phyloP scores from a whole-genome alignment of 78 protist genomes.

The Capsaspora owczarzaki region DNA sequence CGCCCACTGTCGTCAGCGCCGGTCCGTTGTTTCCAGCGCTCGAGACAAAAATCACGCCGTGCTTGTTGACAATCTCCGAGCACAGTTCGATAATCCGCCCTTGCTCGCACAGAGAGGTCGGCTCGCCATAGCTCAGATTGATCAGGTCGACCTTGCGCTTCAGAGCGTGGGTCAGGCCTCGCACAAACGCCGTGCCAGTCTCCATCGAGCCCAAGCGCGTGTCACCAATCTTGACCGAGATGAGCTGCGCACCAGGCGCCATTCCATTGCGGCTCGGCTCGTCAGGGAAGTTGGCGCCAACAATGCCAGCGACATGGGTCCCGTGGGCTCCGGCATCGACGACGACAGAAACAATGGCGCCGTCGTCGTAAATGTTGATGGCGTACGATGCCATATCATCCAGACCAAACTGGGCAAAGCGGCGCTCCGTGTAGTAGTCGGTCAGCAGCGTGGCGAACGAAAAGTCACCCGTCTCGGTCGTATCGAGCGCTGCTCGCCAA shows the following conservation, averaged over 20 bases:
- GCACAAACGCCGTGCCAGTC: slow-evolving; percentile 42
- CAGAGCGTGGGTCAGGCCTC: slow-evolving; percentile 39
- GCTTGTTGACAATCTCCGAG: slow-evolving; percentile 12
- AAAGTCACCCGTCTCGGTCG: slow-evolving; percentile 26
- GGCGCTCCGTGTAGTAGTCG: neutral
- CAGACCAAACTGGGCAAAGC: slow-evolving; percentile 7
- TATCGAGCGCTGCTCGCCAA: slow-evolving; percentile 36
- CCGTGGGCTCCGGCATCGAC: slow-evolving; percentile 54
- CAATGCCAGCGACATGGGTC: slow-evolving; percentile 70
- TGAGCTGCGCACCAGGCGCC: slow-evolving; percentile 65
- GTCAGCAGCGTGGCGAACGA: neutral
- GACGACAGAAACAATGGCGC: slow-evolving; percentile 35
- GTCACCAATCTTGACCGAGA: slow-evolving; percentile 65
- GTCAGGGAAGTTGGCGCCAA: slow-evolving; percentile 49
- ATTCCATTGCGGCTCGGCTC: slow-evolving; percentile 49
- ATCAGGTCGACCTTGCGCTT: slow-evolving; percentile 28
- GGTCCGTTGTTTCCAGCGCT: slow-evolving; percentile 58
- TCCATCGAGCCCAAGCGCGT: slow-evolving; percentile 47
- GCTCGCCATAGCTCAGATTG: slow-evolving; percentile 64
- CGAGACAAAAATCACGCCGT: slow-evolving; percentile 26
- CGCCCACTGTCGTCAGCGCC: slow-evolving; percentile 45
- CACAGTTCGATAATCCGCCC: slow-evolving; percentile 25
- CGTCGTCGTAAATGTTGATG: slow-evolving; percentile 48
- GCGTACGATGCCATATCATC: slow-evolving; percentile 18
- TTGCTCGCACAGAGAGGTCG: neutral